These are phyloP conservation scores for Scedosporium aurantiacum DNA, from an alignment of 2,329 filamentous ascomycete genomes.

Conservation along the genomic window DNA sequence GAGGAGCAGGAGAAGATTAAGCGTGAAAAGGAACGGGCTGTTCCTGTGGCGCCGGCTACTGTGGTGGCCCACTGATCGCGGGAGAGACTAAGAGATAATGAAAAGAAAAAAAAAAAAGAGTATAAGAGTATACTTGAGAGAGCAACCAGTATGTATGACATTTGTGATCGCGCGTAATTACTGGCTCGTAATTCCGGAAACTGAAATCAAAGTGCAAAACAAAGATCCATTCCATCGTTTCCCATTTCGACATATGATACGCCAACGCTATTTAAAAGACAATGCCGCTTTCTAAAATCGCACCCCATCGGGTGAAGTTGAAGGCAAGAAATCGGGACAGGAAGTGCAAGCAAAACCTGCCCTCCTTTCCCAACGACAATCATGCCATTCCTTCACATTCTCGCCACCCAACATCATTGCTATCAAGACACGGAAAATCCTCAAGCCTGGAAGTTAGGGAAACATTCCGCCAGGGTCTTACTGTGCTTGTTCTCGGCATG, in stretches of 20 bases:
- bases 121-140: not conserved
- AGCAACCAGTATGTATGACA: not conserved
- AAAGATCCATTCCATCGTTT: not conserved
- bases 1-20: slow-evolving; percentile 42
- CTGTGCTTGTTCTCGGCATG: slow-evolving; percentile 69
- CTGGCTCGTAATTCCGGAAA: not conserved
- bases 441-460: slow-evolving; percentile 36
- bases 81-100: not conserved
- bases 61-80: slow-evolving; percentile 21
- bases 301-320: not conserved
- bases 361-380: no score
- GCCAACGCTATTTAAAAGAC: not conserved
- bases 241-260: not conserved
- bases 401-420: not conserved
- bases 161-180: not conserved
- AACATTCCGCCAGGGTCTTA: slow-evolving; percentile 62
- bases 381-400: not conserved
- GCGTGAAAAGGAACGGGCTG: slow-evolving; percentile 16
- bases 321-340: not conserved
- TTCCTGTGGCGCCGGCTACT: slow-evolving; percentile 13
- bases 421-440: not conserved
- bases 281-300: slow-evolving; percentile 1
- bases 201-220: not conserved
- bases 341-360: not conserved
- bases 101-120: not conserved